phyloP scores from a whole-genome alignment of 2,329 filamentous ascomycete species.

The Colletotrichum sp. region DNA sequence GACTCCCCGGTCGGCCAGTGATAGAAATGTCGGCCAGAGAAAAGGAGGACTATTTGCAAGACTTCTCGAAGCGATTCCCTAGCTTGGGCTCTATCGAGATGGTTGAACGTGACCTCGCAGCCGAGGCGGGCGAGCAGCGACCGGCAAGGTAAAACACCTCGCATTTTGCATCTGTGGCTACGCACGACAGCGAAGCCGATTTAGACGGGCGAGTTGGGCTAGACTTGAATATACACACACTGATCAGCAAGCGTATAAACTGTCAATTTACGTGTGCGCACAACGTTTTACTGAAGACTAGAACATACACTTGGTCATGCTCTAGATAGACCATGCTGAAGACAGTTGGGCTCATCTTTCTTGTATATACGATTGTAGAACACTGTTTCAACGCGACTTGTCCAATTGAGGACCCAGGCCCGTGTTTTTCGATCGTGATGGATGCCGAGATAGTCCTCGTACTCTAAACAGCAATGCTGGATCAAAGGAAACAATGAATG shows the following conservation, averaged over 20 bases:
- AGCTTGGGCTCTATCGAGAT: constrained; percentile 86
- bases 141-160: neutral
- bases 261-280: neutral
- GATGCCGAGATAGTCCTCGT: neutral
- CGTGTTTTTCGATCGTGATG: neutral
- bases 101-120: constrained; percentile 72
- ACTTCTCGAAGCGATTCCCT: constrained; percentile 87
- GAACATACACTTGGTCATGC: neutral
- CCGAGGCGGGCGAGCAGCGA: constrained; percentile 32
- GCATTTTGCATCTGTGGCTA: neutral
- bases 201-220: neutral
- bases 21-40: constrained; percentile 62
- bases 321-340: neutral
- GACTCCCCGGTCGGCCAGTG: constrained; percentile 52
- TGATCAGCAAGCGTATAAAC: constrained; percentile 5
- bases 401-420: neutral
- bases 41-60: constrained; percentile 68
- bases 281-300: neutral
- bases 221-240: constrained; percentile 7
- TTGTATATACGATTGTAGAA: constrained; percentile 5
- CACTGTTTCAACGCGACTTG: neutral
- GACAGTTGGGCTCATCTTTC: neutral
- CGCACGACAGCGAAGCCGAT: neutral
- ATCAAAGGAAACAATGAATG: neutral
- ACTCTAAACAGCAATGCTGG: neutral